These are phyloP conservation scores for Scedosporium boydii DNA, from an alignment of 2,329 filamentous ascomycete genomes.

Conservation along the genomic window DNA sequence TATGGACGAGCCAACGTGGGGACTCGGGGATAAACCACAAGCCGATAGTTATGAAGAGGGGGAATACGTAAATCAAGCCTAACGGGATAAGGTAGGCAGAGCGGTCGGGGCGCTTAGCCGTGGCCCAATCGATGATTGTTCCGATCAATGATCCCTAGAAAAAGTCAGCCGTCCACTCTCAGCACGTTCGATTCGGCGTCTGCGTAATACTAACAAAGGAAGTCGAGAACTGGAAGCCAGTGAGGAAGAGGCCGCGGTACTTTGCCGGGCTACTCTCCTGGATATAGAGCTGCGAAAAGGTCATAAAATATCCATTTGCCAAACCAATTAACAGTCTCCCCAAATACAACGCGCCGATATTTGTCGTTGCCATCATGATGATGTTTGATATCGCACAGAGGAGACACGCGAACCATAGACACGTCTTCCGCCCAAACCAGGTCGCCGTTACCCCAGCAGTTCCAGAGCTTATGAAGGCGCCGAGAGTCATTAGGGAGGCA, in stretches of 20 bases:
- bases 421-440: slow-evolving; percentile 23
- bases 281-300: slow-evolving; percentile 39
- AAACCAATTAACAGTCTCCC: slow-evolving; percentile 45
- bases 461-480: slow-evolving; percentile 32
- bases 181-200: too few relatives aligned
- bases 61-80: slow-evolving; percentile 26
- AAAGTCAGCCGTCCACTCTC: slow-evolving; percentile 13
- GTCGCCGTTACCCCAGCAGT: slow-evolving; percentile 28
- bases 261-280: slow-evolving; percentile 35
- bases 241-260: slow-evolving; percentile 36
- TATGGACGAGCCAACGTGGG: slow-evolving; percentile 22
- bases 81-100: slow-evolving; percentile 23
- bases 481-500: slow-evolving; percentile 36
- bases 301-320: slow-evolving; percentile 49
- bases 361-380: slow-evolving; percentile 45
- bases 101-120: slow-evolving; percentile 17
- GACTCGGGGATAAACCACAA: slow-evolving; percentile 29
- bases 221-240: slow-evolving; percentile 30
- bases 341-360: slow-evolving; percentile 43
- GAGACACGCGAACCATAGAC: slow-evolving; percentile 34
- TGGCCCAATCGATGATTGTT: slow-evolving; percentile 28
- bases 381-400: slow-evolving; percentile 40
- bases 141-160: slow-evolving; percentile 30
- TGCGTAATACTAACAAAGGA: neutral
- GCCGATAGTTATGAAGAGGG: slow-evolving; percentile 22